These are phyloP conservation scores for Zizania latifolia DNA, from an alignment of 176 grass and related monocot species.

Conservation along the genomic window DNA sequence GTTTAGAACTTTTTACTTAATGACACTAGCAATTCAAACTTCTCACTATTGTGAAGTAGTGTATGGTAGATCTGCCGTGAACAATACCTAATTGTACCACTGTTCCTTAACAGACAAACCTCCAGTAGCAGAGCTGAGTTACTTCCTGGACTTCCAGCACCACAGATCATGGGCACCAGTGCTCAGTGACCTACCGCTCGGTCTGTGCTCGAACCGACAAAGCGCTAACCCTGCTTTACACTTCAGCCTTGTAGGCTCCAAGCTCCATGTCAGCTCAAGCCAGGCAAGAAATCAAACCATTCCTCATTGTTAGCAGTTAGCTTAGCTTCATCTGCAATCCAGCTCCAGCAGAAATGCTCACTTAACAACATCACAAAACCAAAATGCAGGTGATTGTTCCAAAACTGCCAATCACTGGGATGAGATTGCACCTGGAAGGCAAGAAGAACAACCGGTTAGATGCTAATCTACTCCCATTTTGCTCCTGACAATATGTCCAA, in stretches of 20 bases:
- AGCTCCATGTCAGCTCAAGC: slow-evolving; percentile 66
- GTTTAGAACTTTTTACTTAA: neutral
- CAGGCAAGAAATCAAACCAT: slow-evolving; percentile 25
- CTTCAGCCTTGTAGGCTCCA: slow-evolving; percentile 71
- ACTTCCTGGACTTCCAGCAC: slow-evolving; percentile 91
- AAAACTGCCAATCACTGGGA: slow-evolving; percentile 63
- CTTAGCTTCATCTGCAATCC: neutral
- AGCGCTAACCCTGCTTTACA: slow-evolving; percentile 39
- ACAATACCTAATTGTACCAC: neutral
- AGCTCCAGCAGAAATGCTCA: slow-evolving; percentile 8
- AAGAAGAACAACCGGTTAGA: slow-evolving; percentile 72
- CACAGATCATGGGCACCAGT: slow-evolving; percentile 68
- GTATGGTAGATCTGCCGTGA: neutral
- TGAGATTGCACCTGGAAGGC: slow-evolving; percentile 89
- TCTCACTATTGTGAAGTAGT: neutral
- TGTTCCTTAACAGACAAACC: slow-evolving; percentile 67
- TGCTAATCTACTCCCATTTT: neutral
- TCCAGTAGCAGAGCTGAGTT: slow-evolving; percentile 49
- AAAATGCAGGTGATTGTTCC: slow-evolving; percentile 63
- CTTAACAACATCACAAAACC: neutral
- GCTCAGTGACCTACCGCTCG: slow-evolving; percentile 69
- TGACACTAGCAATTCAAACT: neutral
- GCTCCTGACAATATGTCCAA: neutral
- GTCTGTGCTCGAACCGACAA: slow-evolving; percentile 50
- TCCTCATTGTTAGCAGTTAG: neutral